Evolutionary conservation across 768 basidiomycete genomes (phyloP), one percentile per base, ranked within the genome.

Genomic region (Multifurca ochricompacta): DNA sequence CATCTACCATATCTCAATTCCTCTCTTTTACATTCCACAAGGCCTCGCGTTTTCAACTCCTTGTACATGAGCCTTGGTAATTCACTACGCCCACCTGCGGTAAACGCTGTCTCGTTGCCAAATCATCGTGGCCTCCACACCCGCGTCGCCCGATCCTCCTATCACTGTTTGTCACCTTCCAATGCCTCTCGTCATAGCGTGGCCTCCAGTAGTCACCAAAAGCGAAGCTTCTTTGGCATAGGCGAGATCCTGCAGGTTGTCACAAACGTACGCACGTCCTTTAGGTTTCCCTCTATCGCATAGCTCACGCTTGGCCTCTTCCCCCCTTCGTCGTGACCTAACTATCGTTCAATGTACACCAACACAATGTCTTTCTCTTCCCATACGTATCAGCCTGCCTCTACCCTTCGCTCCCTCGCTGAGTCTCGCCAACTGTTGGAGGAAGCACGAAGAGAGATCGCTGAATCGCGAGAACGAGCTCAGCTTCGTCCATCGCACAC

Each of bases 171-270:
- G 44, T 36, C 52, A 28, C 51, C 31, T 23, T n/a, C 50, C 6
- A 35, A n/a, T 47, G 25, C 21, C 48, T 45, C 51, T 25, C 56
- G 40, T 47, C 57, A 46, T 47, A 60, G 35, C 34, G 47, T 50
- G 54, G 48, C 35, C 25, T 42, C 81, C 18, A 66, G 73, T 36
- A 81, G 84, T 64, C 70, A 80, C 45, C 80, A 79, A 64, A 82
- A 80, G 64, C 75, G 87, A 51, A 82, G 82, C 58, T 79, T 89
- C 59, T 91, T 91, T 59, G 87, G 89, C 25, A 76, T 91, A 73
- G 79, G 85, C 48, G 88, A 91, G 56, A 81, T 92, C 49, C 69
- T 91, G 32, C 77, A 79, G 19, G 88, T 91, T 18, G 68, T 91
- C 19, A 71, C 83, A 28, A 89, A 88, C 59, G 88, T 87, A 72